phyloP scores from a whole-genome alignment of 768 basidiomycete species.

The Amylocystis lapponica region DNA sequence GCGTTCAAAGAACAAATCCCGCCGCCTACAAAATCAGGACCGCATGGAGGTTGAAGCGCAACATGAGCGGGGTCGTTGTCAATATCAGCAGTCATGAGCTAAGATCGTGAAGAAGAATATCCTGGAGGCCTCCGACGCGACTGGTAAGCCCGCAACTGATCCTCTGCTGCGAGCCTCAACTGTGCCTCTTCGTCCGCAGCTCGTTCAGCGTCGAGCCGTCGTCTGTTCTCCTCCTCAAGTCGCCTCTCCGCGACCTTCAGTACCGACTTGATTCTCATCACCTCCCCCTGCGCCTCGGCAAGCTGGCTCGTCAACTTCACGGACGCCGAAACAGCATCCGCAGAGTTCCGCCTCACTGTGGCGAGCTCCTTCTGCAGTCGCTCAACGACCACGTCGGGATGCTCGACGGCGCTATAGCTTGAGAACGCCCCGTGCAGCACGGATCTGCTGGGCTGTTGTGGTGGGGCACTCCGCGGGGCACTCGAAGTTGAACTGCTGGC shows the following conservation, averaged over 20 bases:
- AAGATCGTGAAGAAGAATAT: conserved; percentile 12
- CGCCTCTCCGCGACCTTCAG: conserved; percentile 50
- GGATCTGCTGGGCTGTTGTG: conserved; percentile 6
- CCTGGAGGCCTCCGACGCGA: conserved; percentile 11
- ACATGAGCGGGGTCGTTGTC: too few species aligned
- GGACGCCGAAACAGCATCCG: conserved; percentile 62
- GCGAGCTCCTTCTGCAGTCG: conserved; percentile 63
- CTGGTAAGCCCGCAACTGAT: conserved; percentile 31
- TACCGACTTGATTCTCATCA: conserved; percentile 46
- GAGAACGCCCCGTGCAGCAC: conserved; percentile 23
- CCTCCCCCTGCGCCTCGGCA: conserved; percentile 58
- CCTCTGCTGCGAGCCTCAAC: conserved; percentile 46
- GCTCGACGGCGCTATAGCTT: conserved; percentile 6
- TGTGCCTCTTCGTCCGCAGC: conserved; percentile 42
- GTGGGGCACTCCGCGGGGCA: neutral
- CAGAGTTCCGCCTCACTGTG: conserved; percentile 56
- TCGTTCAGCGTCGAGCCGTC: conserved; percentile 55
- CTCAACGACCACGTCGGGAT: conserved; percentile 44
- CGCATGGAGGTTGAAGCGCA: too few species aligned
- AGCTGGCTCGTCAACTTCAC: conserved; percentile 65
- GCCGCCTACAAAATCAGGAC: too few species aligned
- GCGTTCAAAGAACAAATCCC: too few species aligned
- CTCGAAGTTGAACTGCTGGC: conserved; percentile 25
- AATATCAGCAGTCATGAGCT: neutral
- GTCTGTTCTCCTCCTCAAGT: conserved; percentile 54